Conservation (phyloP, 306 rosid species). For the Castanospermum australe region DNA sequence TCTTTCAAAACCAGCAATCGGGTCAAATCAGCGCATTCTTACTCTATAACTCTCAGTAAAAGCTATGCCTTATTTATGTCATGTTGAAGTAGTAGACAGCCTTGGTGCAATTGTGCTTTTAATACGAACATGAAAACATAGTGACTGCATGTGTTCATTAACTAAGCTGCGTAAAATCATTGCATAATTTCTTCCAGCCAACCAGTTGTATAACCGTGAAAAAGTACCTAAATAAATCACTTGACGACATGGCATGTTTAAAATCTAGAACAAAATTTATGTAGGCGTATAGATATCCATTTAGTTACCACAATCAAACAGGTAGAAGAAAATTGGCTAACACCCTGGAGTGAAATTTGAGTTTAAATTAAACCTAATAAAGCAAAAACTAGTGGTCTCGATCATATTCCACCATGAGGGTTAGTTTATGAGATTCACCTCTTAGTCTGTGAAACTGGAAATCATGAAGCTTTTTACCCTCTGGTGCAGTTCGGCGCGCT, state of each 20-base stretch:
- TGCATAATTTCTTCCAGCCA: background rate
- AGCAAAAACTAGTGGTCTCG: background rate
- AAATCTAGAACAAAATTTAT: background rate
- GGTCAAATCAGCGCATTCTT: constrained; percentile 16
- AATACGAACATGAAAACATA: background rate
- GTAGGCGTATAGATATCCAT: background rate
- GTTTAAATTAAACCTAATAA: background rate
- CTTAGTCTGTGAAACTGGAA: background rate
- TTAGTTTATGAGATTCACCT: background rate
- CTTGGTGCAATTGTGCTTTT: background rate
- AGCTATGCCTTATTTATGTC: background rate
- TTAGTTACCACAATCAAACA: background rate
- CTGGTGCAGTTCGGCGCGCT: no score
- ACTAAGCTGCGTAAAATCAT: background rate
- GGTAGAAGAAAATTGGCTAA: background rate
- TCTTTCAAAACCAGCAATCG: background rate
- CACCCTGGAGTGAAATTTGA: background rate
- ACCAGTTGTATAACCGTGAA: background rate
- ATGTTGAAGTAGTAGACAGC: background rate
- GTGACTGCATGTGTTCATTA: background rate
- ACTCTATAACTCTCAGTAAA: background rate
- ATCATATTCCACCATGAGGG: background rate
- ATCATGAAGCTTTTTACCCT: background rate
- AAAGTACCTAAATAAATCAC: background rate
- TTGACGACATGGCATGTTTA: background rate